Evolutionary conservation across 2,329 filamentous ascomycete genomes (phyloP), one percentile per base, ranked within the genome.

Genomic region (Leptographium lundbergii): DNA sequence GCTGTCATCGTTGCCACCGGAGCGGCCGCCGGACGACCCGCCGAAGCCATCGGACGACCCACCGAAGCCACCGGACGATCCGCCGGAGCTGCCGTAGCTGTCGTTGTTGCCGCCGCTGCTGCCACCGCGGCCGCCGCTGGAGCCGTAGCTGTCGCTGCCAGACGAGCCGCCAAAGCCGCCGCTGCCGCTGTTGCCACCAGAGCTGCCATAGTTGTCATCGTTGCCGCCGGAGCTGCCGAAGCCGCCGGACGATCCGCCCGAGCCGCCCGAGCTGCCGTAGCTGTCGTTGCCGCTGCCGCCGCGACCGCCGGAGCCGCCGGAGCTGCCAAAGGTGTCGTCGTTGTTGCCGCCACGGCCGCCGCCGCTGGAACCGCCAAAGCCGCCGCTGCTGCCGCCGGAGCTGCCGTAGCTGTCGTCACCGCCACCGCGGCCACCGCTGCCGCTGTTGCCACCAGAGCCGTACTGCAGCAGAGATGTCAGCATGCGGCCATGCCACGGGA

Each of bases 161-260:
- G 14, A 39, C 10, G 45, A 27, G 48, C 17, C 45, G 61, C 63
- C 59, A 19, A 29, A n/a, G 22, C n/a, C n/a, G n/a, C n/a, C n/a
- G n/a, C n/a, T n/a, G n/a, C n/a, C n/a, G n/a, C n/a, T n/a, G n/a
- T n/a, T n/a, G n/a, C 55, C 39, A 29, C 50, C 57, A 36, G 36
- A 52, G 61, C 60, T 59, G 54, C 57, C 59, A 17, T 7, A 34
- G 52, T 36, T 27, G 29, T 56, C 32, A 36, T n/a, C 61, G 54
- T 17, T 10, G 42, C 61, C 62, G 55, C 65, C 65, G 9, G 61
- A 61, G 54, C 62, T 56, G 34, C 42, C 42, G 25, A 36, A 60
- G 57, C 63, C 63, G 6, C 63, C 62, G 52, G n/a, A n/a, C n/a
- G n/a, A n/a, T n/a, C 60, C 62, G 55, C 67, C 66, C 57, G 60